phyloP scores from a whole-genome alignment of 2,329 filamentous ascomycete genomes.

The Ustulina deusta region DNA sequence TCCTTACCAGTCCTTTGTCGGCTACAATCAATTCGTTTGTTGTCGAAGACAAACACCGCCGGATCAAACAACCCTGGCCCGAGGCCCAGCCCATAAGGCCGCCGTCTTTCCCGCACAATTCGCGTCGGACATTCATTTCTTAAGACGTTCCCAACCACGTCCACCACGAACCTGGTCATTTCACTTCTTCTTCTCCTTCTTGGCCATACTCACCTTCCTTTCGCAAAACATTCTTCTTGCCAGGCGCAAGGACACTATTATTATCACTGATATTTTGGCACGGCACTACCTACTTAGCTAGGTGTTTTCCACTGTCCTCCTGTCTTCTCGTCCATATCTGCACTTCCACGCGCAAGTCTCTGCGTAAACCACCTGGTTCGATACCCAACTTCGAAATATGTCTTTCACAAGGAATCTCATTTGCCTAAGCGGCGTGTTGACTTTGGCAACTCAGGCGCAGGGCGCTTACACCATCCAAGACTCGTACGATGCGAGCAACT shows the following conservation, averaged over 20 bases:
- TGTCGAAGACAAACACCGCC: constrained; percentile 19
- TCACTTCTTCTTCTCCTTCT: constrained; percentile 3
- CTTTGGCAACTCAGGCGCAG: constrained; percentile 42
- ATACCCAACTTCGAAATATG: constrained; percentile 38
- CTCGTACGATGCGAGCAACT: constrained; percentile 64
- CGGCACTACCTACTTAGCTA: too few species aligned
- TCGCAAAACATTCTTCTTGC: constrained; percentile 35
- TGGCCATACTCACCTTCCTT: constrained; percentile 27
- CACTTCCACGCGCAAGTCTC: too few species aligned
- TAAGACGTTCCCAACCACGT: constrained; percentile 11
- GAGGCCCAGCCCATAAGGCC: constrained; percentile 32
- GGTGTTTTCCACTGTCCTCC: constrained; percentile 20
- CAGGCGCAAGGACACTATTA: constrained; percentile 43
- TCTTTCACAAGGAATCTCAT: constrained; percentile 42
- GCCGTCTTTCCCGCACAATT: constrained; percentile 36
- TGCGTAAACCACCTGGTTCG: constrained; percentile 10
- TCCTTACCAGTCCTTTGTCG: constrained; percentile 36
- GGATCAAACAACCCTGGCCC: constrained; percentile 5
- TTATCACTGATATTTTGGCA: constrained; percentile 10
- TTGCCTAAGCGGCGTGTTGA: constrained; percentile 44
- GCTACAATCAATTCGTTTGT: constrained; percentile 36
- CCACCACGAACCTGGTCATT: neutral
- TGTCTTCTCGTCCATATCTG: constrained; percentile 22
- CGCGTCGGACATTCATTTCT: constrained; percentile 27
- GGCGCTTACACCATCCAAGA: constrained; percentile 60